Percentiles rank a stretch among this genome's conserved stretches.
Conservation (phyloP, 192 early-diverging fungal species). For the Mortierella claussenii region DNA sequence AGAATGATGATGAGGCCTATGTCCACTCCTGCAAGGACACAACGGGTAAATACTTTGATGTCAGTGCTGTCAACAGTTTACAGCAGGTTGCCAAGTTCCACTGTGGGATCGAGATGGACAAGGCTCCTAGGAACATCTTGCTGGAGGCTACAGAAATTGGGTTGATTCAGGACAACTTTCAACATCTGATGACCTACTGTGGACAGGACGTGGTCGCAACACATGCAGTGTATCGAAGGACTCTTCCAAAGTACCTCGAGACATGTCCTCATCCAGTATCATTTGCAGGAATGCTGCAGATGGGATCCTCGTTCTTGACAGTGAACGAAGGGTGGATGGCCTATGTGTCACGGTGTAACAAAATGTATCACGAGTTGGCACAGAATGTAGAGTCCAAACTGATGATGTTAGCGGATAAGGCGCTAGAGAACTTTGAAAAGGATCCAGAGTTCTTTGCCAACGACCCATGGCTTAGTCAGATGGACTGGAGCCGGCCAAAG, state of each 20-base stretch:
- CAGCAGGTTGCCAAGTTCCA: slow-evolving; percentile 84
- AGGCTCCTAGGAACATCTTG: slow-evolving; percentile 66
- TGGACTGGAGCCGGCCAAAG: slow-evolving; percentile 77
- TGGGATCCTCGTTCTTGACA: slow-evolving; percentile 88
- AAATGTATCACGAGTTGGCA: slow-evolving; percentile 62
- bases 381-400: slow-evolving; percentile 61
- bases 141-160: slow-evolving; percentile 61
- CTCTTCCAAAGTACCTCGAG: slow-evolving; percentile 74
- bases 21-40: slow-evolving; percentile 50
- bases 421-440: slow-evolving; percentile 47
- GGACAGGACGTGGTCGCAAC: slow-evolving; percentile 88
- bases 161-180: slow-evolving; percentile 63
- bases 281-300: slow-evolving; percentile 89
- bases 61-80: slow-evolving; percentile 80
- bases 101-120: slow-evolving; percentile 74
- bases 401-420: slow-evolving; percentile 53
- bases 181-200: slow-evolving; percentile 82
- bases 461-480: slow-evolving; percentile 85
- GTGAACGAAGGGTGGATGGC: slow-evolving; percentile 83
- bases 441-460: slow-evolving; percentile 38
- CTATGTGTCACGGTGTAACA: slow-evolving; percentile 71
- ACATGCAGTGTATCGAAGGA: slow-evolving; percentile 71
- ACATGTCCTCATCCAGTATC: slow-evolving; percentile 96
- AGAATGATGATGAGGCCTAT: slow-evolving; percentile 57
- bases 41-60: slow-evolving; percentile 64